Conservation (phyloP, 176 grass and related monocot genomes). For the Cenchrus americanus region DNA sequence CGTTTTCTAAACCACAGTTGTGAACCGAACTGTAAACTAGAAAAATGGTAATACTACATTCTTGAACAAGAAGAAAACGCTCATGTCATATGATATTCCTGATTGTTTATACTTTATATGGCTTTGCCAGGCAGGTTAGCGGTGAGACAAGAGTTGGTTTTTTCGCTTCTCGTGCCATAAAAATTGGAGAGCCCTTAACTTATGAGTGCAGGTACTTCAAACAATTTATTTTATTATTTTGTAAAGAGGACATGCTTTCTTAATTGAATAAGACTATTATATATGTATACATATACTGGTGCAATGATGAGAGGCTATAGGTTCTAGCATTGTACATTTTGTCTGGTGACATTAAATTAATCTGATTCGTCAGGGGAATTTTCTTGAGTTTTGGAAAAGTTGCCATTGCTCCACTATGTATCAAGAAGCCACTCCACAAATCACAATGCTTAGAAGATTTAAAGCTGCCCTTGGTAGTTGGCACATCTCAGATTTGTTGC, state of each 20-base stretch:
- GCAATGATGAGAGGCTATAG: too few species aligned
- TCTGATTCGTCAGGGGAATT: neutral
- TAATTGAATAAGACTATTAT: too few species aligned
- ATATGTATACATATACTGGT: too few species aligned
- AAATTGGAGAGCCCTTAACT: constrained; percentile 67
- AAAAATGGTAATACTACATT: constrained; percentile 78
- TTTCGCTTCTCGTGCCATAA: constrained; percentile 64
- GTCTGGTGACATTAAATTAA: neutral
- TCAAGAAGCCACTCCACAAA: neutral
- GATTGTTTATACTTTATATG: constrained; percentile 22
- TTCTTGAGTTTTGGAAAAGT: neutral
- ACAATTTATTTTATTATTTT: neutral
- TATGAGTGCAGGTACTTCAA: constrained; percentile 78
- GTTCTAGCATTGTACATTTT: neutral
- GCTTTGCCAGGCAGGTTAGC: constrained; percentile 71
- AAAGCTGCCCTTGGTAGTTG: too few species aligned
- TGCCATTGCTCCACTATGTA: neutral
- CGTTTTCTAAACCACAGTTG: constrained; percentile 94
- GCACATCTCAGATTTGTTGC: too few species aligned
- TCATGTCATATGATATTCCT: constrained; percentile 26
- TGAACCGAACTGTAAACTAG: constrained; percentile 93
- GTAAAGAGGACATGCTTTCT: too few species aligned
- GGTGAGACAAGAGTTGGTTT: constrained; percentile 85
- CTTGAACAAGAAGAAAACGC: neutral
- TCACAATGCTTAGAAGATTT: too few species aligned